These are phyloP conservation scores for Dalbergia cochinchinensis DNA, from an alignment of 306 rosid species.

Conservation along the genomic window DNA sequence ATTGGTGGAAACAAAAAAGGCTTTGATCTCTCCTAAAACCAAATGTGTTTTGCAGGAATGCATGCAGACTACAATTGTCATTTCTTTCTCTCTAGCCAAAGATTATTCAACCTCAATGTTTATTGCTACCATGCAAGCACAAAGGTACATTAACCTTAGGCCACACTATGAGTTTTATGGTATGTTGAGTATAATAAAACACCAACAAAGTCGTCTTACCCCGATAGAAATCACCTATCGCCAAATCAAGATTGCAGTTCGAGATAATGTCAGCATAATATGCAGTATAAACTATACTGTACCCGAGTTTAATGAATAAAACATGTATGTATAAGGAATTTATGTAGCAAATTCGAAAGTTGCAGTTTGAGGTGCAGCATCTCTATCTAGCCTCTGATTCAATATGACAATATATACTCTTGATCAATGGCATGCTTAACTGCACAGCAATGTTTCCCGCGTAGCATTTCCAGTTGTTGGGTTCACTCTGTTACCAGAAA, in stretches of 20 bases:
- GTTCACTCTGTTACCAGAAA: constrained; percentile 73
- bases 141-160: neutral
- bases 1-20: neutral
- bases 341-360: constrained; percentile 44
- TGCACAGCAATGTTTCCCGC: constrained; percentile 90
- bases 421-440: constrained; percentile 53
- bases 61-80: neutral
- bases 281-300: constrained; percentile 19
- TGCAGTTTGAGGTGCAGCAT: constrained; percentile 42
- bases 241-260: no score
- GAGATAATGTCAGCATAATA: neutral
- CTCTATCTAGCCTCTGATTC: constrained; percentile 37
- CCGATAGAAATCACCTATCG: no score
- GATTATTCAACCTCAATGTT: no score
- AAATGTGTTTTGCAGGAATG: neutral
- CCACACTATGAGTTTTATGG: no score
- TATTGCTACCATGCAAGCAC: neutral
- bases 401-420: neutral
- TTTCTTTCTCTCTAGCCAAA: neutral
- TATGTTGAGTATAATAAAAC: neutral
- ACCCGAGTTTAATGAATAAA: neutral
- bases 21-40: neutral
- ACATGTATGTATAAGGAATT: neutral
- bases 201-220: neutral
- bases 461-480: constrained; percentile 90